phyloP scores from a whole-genome alignment of 805 yeast genomes.

The Zygotorulaspora chibaensis region DNA sequence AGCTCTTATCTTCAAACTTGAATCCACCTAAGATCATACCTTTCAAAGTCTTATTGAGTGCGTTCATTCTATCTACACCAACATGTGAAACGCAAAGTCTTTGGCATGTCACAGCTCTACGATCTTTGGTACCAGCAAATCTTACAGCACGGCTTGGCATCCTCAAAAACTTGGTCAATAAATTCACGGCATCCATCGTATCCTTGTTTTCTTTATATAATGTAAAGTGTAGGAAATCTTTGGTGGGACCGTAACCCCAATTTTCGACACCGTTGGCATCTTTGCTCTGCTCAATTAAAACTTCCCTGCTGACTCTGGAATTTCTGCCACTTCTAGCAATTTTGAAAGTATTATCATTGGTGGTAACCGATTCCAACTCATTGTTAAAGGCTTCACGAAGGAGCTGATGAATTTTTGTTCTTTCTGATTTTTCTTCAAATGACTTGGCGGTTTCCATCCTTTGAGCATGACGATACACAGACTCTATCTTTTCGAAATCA shows the following conservation, averaged over 20 bases:
- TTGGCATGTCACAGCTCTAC: slow-evolving; percentile 94
- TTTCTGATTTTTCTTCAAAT: slow-evolving; percentile 62
- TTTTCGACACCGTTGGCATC: slow-evolving; percentile 52
- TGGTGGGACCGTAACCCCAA: slow-evolving; percentile 70
- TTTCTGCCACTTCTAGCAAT: slow-evolving; percentile 51
- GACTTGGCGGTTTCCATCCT: slow-evolving; percentile 53
- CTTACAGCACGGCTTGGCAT: slow-evolving; percentile 66
- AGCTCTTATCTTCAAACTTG: slow-evolving; percentile 53
- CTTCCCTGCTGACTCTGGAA: slow-evolving; percentile 38
- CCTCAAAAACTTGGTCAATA: slow-evolving; percentile 67
- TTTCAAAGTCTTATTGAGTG: slow-evolving; percentile 68
- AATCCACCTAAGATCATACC: slow-evolving; percentile 82
- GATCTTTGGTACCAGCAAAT: slow-evolving; percentile 94
- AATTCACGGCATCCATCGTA: slow-evolving; percentile 89
- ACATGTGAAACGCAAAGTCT: slow-evolving; percentile 64
- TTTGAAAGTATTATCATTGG: slow-evolving; percentile 59
- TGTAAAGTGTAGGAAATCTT: slow-evolving; percentile 67
- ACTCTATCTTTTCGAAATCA: slow-evolving; percentile 53
- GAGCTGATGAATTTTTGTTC: slow-evolving; percentile 76
- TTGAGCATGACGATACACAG: slow-evolving; percentile 50
- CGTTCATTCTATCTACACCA: slow-evolving; percentile 67
- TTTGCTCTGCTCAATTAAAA: slow-evolving; percentile 34
- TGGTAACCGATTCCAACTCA: slow-evolving; percentile 74
- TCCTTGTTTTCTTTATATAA: slow-evolving; percentile 93
- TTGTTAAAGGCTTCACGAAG: slow-evolving; percentile 69